phyloP scores from a whole-genome alignment of 805 yeast species.

The Lipomyces yamanashiensis region DNA sequence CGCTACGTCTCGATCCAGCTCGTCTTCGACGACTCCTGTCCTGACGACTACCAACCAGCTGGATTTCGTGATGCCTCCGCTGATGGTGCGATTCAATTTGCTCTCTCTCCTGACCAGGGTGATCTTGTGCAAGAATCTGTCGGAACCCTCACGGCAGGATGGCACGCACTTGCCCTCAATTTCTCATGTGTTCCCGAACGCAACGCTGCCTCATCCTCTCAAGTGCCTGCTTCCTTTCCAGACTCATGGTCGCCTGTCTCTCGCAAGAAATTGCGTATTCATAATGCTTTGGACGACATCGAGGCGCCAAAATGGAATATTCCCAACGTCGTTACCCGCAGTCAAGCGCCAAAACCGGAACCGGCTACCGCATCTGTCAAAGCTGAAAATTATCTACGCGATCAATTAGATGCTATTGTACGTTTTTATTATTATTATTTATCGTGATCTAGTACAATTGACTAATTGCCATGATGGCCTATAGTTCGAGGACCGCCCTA shows the following conservation, averaged over 20 bases:
- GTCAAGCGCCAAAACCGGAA: neutral
- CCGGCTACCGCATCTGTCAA: neutral
- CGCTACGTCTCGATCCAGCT: conserved; percentile 56
- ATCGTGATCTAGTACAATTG: neutral
- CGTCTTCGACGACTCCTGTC: conserved; percentile 55
- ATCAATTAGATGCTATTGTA: neutral
- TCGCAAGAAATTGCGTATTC: conserved; percentile 4
- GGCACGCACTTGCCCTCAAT: conserved; percentile 36
- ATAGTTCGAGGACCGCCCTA: neutral
- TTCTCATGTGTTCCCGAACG: conserved; percentile 17
- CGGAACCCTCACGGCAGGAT: conserved; percentile 29
- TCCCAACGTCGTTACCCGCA: conserved; percentile 11
- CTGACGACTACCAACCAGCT: conserved; percentile 55
- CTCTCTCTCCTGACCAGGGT: conserved; percentile 12
- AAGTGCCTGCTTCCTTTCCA: neutral
- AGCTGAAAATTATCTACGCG: conserved; percentile 2
- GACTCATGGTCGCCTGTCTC: neutral
- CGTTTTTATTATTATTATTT: neutral
- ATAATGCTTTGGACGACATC: conserved; percentile 14
- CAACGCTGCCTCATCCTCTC: neutral
- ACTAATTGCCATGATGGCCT: too few relatives aligned
- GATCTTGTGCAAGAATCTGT: conserved; percentile 18
- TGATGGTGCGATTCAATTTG: conserved; percentile 23
- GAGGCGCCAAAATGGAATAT: conserved; percentile 24
- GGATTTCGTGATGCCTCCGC: conserved; percentile 52